Evolutionary conservation across 164 flowering plant species (phyloP).

Genomic region (Malania oleifera): DNA sequence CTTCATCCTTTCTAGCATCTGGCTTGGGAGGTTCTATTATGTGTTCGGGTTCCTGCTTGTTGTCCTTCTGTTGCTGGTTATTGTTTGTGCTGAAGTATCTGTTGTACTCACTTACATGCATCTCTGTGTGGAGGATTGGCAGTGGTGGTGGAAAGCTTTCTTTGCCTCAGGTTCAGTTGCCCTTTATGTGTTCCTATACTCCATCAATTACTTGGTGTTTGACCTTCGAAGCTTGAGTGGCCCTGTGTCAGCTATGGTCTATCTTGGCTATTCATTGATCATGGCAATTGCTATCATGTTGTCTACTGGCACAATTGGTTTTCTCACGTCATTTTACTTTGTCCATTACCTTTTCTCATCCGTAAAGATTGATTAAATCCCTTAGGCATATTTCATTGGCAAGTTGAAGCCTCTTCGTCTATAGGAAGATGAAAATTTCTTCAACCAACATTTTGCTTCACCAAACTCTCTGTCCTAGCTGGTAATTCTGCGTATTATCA

Average conservation of each 20-base stretch:
- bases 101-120: constrained; percentile 6
- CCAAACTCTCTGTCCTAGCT: too few relatives aligned
- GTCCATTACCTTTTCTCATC: constrained; percentile 16
- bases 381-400: too few relatives aligned
- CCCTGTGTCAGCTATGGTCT: constrained; percentile 14
- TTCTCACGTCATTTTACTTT: constrained; percentile 17
- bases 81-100: constrained; percentile 16
- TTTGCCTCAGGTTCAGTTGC: constrained; percentile 19
- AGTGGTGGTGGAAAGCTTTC: constrained; percentile 23
- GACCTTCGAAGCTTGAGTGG: constrained; percentile 12
- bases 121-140: too few relatives aligned
- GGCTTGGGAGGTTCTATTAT: constrained; percentile 15
- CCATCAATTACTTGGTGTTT: too few relatives aligned
- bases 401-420: too few relatives aligned
- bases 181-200: constrained; percentile 4
- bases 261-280: constrained; percentile 15
- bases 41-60: constrained; percentile 15
- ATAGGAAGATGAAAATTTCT: too few relatives aligned
- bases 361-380: too few relatives aligned
- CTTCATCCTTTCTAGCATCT: constrained; percentile 17
- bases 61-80: constrained; percentile 10
- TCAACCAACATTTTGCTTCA: too few relatives aligned
- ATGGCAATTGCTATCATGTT: constrained; percentile 15
- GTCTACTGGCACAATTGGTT: constrained; percentile 16
- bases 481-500: too few relatives aligned